Evolutionary conservation across 2,329 filamentous ascomycete species (phyloP).

Genomic region (Metarhizium rileyi): DNA sequence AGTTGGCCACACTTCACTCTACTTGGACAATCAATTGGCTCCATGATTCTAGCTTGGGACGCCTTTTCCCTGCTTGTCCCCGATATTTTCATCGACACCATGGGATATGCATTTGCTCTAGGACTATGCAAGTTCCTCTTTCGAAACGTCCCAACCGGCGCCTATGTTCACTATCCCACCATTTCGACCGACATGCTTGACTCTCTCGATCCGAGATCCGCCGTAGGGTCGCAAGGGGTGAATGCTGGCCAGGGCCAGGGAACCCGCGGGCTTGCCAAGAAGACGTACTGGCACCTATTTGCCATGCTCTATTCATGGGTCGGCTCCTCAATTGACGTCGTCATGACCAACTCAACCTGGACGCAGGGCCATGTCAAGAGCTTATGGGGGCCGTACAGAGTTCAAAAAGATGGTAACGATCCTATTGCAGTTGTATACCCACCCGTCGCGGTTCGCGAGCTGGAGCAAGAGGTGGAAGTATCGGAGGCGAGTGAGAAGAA

Average conservation of each 20-base stretch:
- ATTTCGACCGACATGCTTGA: slow-evolving; percentile 97
- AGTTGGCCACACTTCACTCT: slow-evolving; percentile 91
- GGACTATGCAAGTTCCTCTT: slow-evolving; percentile 79
- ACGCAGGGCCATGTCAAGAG: slow-evolving; percentile 73
- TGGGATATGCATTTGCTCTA: slow-evolving; percentile 92
- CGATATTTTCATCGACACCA: slow-evolving; percentile 92
- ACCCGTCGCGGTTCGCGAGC: slow-evolving; percentile 79
- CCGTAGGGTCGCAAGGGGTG: slow-evolving; percentile 56
- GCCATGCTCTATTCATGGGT: slow-evolving; percentile 73
- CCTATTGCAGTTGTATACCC: slow-evolving; percentile 76
- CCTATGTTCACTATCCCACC: slow-evolving; percentile 96
- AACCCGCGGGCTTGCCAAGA: slow-evolving; percentile 60
- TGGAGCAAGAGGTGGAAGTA: slow-evolving; percentile 66
- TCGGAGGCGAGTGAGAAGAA: slow-evolving; percentile 56
- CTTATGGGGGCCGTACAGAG: slow-evolving; percentile 61
- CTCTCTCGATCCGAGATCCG: slow-evolving; percentile 57
- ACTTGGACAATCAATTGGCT: slow-evolving; percentile 86
- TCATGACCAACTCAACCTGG: slow-evolving; percentile 98
- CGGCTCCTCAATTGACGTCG: slow-evolving; percentile 76
- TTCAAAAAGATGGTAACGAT: slow-evolving; percentile 32
- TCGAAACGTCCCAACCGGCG: slow-evolving; percentile 67
- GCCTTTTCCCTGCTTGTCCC: slow-evolving; percentile 87
- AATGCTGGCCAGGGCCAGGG: slow-evolving; percentile 78
- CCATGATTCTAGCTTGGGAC: slow-evolving; percentile 78
- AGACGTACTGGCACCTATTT: slow-evolving; percentile 78